phyloP scores from a whole-genome alignment of 306 rosid genomes.

The Prunus mongolica region DNA sequence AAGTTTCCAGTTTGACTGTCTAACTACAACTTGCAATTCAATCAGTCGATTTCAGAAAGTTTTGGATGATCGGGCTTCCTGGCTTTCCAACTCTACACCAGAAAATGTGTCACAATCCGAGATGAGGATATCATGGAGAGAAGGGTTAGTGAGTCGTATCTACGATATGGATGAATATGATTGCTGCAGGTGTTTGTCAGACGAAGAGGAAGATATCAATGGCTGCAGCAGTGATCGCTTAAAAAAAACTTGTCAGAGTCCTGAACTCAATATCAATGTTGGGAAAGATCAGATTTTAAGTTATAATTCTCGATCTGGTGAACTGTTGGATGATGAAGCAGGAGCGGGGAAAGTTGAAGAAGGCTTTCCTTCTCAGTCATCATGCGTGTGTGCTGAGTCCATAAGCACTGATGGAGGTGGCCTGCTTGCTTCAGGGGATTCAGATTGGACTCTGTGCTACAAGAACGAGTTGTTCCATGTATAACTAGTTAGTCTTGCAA shows the following conservation, averaged over 20 bases:
- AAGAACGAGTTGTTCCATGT: constrained; percentile 48
- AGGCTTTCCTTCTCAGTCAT: constrained; percentile 10
- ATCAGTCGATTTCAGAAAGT: constrained; percentile 49
- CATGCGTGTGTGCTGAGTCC: constrained; percentile 56
- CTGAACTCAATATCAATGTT: constrained; percentile 27
- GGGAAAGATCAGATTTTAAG: constrained; percentile 21
- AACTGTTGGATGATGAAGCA: constrained; percentile 25
- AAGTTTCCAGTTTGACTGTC: constrained; percentile 72
- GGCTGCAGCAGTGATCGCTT: constrained; percentile 23
- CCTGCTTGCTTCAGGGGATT: constrained; percentile 64
- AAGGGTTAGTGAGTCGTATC: constrained; percentile 55
- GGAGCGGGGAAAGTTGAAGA: constrained; percentile 31
- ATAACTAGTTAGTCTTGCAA: constrained; percentile 14
- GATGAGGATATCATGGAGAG: constrained; percentile 77
- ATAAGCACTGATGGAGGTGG: constrained; percentile 64
- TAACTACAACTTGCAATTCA: constrained; percentile 45
- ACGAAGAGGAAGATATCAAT: constrained; percentile 54
- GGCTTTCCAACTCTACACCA: constrained; percentile 48
- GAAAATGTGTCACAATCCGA: constrained; percentile 50
- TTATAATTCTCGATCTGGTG: constrained; percentile 17
- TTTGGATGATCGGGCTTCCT: constrained; percentile 44
- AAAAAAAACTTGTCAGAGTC: constrained; percentile 18
- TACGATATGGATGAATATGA: constrained; percentile 64
- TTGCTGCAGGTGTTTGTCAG: constrained; percentile 77
- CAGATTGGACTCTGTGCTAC: constrained; percentile 60